Conservation (phyloP, 768 basidiomycete genomes). For the Suillus spraguei region DNA sequence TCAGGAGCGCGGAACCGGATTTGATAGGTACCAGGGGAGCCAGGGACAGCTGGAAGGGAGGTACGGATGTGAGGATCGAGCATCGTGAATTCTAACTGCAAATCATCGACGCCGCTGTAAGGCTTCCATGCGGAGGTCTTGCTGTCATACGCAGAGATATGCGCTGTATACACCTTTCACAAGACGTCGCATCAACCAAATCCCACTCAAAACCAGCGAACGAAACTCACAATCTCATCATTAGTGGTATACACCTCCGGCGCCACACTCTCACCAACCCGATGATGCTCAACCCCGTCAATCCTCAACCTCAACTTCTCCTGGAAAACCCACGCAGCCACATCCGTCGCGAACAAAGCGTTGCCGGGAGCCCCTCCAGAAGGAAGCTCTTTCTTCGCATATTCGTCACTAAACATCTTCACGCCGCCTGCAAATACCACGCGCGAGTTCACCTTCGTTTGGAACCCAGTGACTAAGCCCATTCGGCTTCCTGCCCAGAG, state of each 20-base stretch:
- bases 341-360: conserved; percentile 66
- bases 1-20: conserved; percentile 91
- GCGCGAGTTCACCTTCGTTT: conserved; percentile 76
- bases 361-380: conserved; percentile 75
- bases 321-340: conserved; percentile 91
- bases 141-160: conserved; percentile 71
- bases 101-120: conserved; percentile 69
- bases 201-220: neutral
- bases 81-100: conserved; percentile 98
- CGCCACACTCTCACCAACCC: conserved; percentile 61
- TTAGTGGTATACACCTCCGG: conserved; percentile 82
- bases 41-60: conserved; percentile 59
- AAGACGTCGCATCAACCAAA: conserved; percentile 12
- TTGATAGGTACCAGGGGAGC: conserved; percentile 67
- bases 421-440: conserved; percentile 82
- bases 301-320: conserved; percentile 82
- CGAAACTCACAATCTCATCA: conserved; percentile 68
- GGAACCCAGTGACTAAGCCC: conserved; percentile 86
- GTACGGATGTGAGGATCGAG: conserved; percentile 95
- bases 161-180: conserved; percentile 68
- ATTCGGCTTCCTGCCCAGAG: conserved; percentile 82
- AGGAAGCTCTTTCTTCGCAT: conserved; percentile 61
- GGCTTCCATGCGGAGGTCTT: conserved; percentile 65
- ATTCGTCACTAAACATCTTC: conserved; percentile 78
- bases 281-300: conserved; percentile 72